Evolutionary conservation across 805 yeast genomes (phyloP).

Genomic region (Wickerhamiella allomyrinae): DNA sequence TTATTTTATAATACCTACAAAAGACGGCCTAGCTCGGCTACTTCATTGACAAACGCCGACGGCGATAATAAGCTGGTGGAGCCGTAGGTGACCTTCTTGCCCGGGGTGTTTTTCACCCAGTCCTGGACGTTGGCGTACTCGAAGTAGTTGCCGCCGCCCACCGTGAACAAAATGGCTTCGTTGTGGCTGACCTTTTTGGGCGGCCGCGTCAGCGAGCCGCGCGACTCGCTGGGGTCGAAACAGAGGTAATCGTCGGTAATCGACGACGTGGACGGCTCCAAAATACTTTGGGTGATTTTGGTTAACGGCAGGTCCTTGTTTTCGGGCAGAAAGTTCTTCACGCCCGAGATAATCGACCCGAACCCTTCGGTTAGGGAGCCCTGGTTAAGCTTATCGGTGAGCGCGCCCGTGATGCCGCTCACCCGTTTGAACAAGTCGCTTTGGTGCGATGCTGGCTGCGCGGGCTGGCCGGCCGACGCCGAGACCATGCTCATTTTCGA

Average conservation of each 20-base stretch:
- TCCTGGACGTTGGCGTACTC: conserved; percentile 92
- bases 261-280: conserved; percentile 58
- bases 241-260: conserved; percentile 64
- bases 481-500: conserved; percentile 34
- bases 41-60: conserved; percentile 20
- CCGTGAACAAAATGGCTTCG: conserved; percentile 77
- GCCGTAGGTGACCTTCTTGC: conserved; percentile 66
- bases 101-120: conserved; percentile 41
- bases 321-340: conserved; percentile 76
- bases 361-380: conserved; percentile 80
- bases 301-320: conserved; percentile 82
- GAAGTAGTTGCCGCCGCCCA: conserved; percentile 92
- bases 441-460: conserved; percentile 16
- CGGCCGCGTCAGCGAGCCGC: conserved; percentile 82
- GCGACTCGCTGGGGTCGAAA: conserved; percentile 71
- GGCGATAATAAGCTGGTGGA: conserved; percentile 42
- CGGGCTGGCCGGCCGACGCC: conserved; percentile 18
- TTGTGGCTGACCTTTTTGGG: conserved; percentile 73
- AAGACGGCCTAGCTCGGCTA: conserved; percentile 24
- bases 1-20: no score
- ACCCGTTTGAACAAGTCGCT: conserved; percentile 33
- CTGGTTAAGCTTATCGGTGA: conserved; percentile 67
- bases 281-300: conserved; percentile 75
- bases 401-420: conserved; percentile 56
- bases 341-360: conserved; percentile 75